These are phyloP conservation scores for Trametes elegans DNA, from an alignment of 768 basidiomycete genomes.

Conservation along the genomic window DNA sequence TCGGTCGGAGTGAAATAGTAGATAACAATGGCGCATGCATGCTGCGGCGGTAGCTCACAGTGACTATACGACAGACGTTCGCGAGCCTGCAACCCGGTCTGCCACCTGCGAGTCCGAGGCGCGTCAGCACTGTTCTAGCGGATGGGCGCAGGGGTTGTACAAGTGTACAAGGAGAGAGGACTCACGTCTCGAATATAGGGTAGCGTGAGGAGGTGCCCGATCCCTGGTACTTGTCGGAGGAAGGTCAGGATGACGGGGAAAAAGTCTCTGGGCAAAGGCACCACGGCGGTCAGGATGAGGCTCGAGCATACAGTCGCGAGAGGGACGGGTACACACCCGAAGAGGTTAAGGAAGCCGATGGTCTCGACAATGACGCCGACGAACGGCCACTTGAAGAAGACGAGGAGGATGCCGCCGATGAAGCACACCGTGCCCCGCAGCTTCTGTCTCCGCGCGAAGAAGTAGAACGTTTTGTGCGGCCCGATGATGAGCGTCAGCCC, in stretches of 20 bases:
- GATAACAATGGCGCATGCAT: too few species aligned
- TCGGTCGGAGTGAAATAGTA: too few species aligned
- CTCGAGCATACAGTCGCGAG: background rate
- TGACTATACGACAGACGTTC: slow-evolving; percentile 34
- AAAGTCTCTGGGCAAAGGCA: slow-evolving; percentile 71
- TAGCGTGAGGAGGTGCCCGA: slow-evolving; percentile 82
- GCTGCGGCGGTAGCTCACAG: too few species aligned
- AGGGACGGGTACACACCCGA: slow-evolving; percentile 62
- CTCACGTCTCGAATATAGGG: slow-evolving; percentile 85
- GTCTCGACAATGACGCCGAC: slow-evolving; percentile 91
- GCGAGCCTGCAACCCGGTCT: slow-evolving; percentile 36
- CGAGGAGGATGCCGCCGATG: slow-evolving; percentile 85
- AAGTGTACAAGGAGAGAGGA: slow-evolving; percentile 1
- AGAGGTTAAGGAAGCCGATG: slow-evolving; percentile 96
- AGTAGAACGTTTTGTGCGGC: slow-evolving; percentile 95
- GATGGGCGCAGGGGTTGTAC: too few species aligned
- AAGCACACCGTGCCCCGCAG: slow-evolving; percentile 87
- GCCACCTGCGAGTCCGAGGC: slow-evolving; percentile 25
- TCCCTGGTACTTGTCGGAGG: slow-evolving; percentile 87
- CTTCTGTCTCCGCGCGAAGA: slow-evolving; percentile 96
- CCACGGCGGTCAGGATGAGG: background rate
- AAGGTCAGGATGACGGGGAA: slow-evolving; percentile 99
- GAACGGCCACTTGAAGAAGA: slow-evolving; percentile 95
- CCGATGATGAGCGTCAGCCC: slow-evolving; percentile 97
- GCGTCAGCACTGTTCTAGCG: too few species aligned